phyloP scores from a whole-genome alignment of 2,329 filamentous ascomycete genomes.

The Didymella keratinophila region DNA sequence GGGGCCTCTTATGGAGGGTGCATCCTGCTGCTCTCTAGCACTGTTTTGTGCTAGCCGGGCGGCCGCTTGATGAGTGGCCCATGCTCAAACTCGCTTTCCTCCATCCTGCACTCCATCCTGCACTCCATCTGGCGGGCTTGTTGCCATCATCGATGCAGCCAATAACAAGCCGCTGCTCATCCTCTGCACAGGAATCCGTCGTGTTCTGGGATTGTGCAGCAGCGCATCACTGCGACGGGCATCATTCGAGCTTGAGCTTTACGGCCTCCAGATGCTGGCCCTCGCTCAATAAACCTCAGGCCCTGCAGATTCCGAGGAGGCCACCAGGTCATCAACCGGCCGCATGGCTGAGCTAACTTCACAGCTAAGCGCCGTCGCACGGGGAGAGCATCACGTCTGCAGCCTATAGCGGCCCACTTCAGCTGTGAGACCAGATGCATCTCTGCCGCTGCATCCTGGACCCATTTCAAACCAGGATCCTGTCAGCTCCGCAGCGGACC shows the following conservation, averaged over 20 bases:
- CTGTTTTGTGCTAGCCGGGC: slow-evolving; percentile 30
- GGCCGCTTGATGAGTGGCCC: slow-evolving; percentile 25
- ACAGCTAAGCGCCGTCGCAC: slow-evolving; percentile 35
- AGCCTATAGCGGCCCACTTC: slow-evolving; percentile 38
- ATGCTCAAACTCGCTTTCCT: slow-evolving; percentile 32
- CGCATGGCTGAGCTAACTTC: slow-evolving; percentile 18
- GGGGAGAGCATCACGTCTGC: slow-evolving; percentile 27
- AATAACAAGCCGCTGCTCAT: slow-evolving; percentile 17
- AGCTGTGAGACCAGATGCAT: slow-evolving; percentile 29
- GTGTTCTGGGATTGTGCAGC: slow-evolving; percentile 6
- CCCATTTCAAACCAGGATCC: slow-evolving; percentile 28
- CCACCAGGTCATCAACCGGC: slow-evolving; percentile 8
- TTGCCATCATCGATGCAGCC: slow-evolving; percentile 20
- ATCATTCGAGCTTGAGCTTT: neutral
- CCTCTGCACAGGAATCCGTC: slow-evolving; percentile 6
- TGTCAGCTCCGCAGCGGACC: slow-evolving; percentile 22
- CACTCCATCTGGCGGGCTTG: slow-evolving; percentile 22
- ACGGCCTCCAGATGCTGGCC: slow-evolving; percentile 1
- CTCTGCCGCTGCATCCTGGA: slow-evolving; percentile 38
- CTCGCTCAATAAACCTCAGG: slow-evolving; percentile 14
- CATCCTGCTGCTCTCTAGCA: slow-evolving; percentile 36
- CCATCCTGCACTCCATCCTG: slow-evolving; percentile 30
- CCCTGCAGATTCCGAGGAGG: slow-evolving; percentile 13
- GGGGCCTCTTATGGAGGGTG: slow-evolving; percentile 35
- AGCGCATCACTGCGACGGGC: slow-evolving; percentile 10